A percentile compares a stretch with the other conserved stretches of the same genome.
These are phyloP conservation scores for Dendryphion nanum DNA, from an alignment of 2,329 filamentous ascomycete species.

Conservation along the genomic window DNA sequence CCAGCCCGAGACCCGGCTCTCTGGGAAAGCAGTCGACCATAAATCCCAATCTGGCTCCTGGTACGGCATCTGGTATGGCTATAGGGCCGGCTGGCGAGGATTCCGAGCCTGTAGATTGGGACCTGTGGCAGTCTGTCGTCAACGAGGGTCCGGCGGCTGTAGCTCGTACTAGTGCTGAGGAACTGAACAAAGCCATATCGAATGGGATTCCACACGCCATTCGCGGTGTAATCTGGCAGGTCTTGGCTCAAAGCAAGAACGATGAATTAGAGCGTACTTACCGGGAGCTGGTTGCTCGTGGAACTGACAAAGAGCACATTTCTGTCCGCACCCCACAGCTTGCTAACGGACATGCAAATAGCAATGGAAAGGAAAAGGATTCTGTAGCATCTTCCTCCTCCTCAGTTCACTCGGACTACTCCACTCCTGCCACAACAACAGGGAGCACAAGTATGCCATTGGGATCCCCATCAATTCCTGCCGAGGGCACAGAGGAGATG, in stretches of 20 bases:
- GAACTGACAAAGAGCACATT: constrained; percentile 70
- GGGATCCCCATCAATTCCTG: constrained; percentile 56
- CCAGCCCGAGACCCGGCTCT: constrained; percentile 25
- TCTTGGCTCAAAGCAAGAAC: constrained; percentile 91
- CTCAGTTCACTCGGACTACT: constrained; percentile 77
- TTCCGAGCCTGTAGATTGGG: constrained; percentile 85
- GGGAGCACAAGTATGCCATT: constrained; percentile 35
- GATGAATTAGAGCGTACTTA: constrained; percentile 87
- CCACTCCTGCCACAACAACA: constrained; percentile 58
- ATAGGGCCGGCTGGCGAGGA: constrained; percentile 72
- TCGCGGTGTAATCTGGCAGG: constrained; percentile 98
- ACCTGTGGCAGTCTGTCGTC: constrained; percentile 94
- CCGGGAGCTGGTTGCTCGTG: constrained; percentile 72
- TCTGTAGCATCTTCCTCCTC: constrained; percentile 75
- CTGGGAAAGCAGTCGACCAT: constrained; percentile 59
- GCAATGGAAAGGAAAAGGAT: constrained; percentile 61
- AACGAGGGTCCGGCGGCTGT: constrained; percentile 91
- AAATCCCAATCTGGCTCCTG: constrained; percentile 72
- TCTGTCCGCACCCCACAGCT: constrained; percentile 21
- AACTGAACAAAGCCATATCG: constrained; percentile 86
- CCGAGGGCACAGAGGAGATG: constrained; percentile 57
- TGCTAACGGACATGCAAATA: constrained; percentile 48
- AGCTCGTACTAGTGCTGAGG: constrained; percentile 81
- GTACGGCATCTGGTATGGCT: constrained; percentile 79
- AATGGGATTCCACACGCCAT: constrained; percentile 93